phyloP scores from a whole-genome alignment of 73 alveolate species.

The Tetrahymena malaccensis region DNA sequence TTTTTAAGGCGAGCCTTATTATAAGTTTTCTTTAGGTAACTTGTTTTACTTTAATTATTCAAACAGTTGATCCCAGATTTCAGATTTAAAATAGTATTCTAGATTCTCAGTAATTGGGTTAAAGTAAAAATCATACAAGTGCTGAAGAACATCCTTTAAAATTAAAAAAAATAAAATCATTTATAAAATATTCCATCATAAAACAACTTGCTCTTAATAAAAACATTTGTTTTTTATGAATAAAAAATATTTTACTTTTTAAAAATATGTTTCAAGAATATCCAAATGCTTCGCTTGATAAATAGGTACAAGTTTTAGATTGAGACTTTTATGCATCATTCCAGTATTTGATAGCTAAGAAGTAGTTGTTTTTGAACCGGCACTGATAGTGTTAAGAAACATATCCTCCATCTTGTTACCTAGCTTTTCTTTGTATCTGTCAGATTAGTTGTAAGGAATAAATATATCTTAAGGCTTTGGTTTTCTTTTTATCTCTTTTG shows the following conservation, averaged over 20 bases:
- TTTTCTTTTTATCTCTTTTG: not conserved
- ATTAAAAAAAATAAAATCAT: not conserved
- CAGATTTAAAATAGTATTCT: not conserved
- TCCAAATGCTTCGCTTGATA: not conserved
- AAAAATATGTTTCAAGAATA: not conserved
- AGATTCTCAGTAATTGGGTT: not conserved
- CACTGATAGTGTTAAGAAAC: not conserved
- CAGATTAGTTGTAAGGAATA: not conserved
- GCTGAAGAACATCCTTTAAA: not conserved
- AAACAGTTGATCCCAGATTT: not conserved
- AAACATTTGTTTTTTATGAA: too few relatives aligned
- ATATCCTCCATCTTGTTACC: not conserved
- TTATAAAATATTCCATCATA: not conserved
- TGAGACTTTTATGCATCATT: not conserved
- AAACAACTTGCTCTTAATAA: not conserved
- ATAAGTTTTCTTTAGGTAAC: not conserved
- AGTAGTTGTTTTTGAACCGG: not conserved
- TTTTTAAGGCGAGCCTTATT: not conserved
- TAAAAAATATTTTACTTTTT: not conserved
- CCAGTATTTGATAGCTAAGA: not conserved
- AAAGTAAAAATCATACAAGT: not conserved
- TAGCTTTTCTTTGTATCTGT: not conserved
- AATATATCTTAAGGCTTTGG: not conserved
- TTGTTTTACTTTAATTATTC: not conserved
- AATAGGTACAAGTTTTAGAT: not conserved